Base-by-base conservation (phyloP, 2,329 filamentous ascomycete genomes). In the Cladosporium sp. region DNA sequence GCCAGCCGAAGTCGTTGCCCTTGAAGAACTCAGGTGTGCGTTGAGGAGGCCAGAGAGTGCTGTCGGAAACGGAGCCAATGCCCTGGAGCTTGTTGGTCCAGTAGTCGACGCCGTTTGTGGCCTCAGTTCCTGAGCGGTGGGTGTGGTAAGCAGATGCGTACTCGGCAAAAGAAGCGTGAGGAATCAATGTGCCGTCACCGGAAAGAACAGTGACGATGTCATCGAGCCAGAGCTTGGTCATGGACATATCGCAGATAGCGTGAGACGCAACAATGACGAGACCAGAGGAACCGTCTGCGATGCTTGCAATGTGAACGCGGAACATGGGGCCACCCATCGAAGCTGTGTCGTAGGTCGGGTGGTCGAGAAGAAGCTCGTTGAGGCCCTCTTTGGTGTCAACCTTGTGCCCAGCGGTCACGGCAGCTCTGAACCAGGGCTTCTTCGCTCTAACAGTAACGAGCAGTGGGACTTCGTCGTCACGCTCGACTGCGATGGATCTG, bases 191-290 rank as follows among this genome's bases (percentile, higher is more conserved):
- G 36, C 69, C 70, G 39, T 73, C 70, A 11, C 70, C 69, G 5
- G 70, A 73, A 2, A 75, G 66, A 2, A 74, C 64, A 11, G 63
- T 71, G 26, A 73, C 68, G 18, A 75, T 69, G 53, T 75, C 73
- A 54, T 75, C 73, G 16, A 75, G 67, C 73, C 73, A 75, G 4
- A 75, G 67, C 65, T 75, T 75, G 49, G 73, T 75, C 72, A 75
- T 75, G 67, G 70, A 73, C 71, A 74, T 74, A 61, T 75, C 73
- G 48, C 72, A 73, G 48, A 74, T 71, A 10, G 73, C 68, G 63
- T 75, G 73, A 1, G 73, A 75, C 21, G 68, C 72, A 21, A 75
- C 66, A 60, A 75, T 65, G 14, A 75, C 70, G 2, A 75, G 64
- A 32, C 73, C 73, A 21, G 73, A 73, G 16, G 69, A 70, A 36